phyloP scores from a whole-genome alignment of 2,329 filamentous ascomycete species.

The Furcasterigmium sp. region DNA sequence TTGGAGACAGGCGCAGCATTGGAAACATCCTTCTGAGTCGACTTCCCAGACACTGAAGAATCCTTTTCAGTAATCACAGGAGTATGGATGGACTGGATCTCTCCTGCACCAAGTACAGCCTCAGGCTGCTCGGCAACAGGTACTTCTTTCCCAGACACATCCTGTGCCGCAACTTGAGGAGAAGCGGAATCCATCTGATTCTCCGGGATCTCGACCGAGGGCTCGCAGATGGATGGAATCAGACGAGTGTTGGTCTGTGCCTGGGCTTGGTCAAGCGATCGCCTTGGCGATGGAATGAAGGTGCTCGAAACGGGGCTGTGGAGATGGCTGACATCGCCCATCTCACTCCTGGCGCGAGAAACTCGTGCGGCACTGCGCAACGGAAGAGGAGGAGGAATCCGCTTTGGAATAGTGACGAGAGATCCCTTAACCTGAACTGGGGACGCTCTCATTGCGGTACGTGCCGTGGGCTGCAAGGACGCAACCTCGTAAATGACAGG shows the following conservation, averaged over 20 bases:
- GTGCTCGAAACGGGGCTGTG: slow-evolving; percentile 47
- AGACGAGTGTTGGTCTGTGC: slow-evolving; percentile 9
- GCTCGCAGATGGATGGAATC: slow-evolving; percentile 15
- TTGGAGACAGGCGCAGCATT: neutral
- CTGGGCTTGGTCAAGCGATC: slow-evolving; percentile 12
- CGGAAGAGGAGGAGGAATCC: slow-evolving; percentile 72
- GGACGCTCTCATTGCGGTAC: slow-evolving; percentile 55
- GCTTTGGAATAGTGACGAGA: slow-evolving; percentile 80
- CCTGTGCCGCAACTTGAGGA: too few species aligned
- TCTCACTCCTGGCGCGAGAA: slow-evolving; percentile 47
- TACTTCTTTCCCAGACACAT: too few species aligned
- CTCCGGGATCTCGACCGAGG: slow-evolving; percentile 2
- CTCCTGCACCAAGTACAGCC: too few species aligned
- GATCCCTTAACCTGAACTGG: slow-evolving; percentile 69
- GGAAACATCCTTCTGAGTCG: neutral
- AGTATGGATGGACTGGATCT: too few species aligned
- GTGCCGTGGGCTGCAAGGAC: slow-evolving; percentile 46
- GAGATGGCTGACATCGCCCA: slow-evolving; percentile 52
- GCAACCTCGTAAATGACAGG: slow-evolving; percentile 66
- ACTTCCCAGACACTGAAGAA: too few species aligned
- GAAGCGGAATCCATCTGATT: too few species aligned
- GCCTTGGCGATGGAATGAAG: slow-evolving; percentile 24
- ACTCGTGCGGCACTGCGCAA: slow-evolving; percentile 66
- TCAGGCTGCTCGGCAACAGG: too few species aligned
- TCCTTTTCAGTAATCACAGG: too few species aligned